Evolutionary conservation across 2,329 filamentous ascomycete species (phyloP), one percentile per base, ranked within the genome.

Genomic region (Colletotrichum tropicicola): DNA sequence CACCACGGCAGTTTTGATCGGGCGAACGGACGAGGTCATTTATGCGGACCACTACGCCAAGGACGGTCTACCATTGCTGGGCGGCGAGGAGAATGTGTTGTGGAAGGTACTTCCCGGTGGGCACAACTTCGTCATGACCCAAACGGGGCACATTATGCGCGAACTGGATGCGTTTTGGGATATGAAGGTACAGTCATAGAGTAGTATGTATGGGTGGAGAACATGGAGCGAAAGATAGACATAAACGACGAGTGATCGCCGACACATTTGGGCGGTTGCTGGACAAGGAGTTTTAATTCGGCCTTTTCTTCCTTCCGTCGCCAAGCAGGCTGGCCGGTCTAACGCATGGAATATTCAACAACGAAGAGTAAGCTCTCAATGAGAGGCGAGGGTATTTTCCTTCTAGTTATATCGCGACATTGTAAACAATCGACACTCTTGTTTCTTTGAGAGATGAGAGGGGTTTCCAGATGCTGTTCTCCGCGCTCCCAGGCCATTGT

Each of bases 51-150:
- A 84, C 52, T 88, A 87, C 69, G 74, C 75, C 49, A 72, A 74
- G 27, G 83, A 87, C 44, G 85, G 79, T 4, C 73, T 87, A 59
- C 82, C 83, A 19, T 74, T 88, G 17, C 70, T 86, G 41, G 85
- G 84, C 13, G 85, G 87, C 9, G 73, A 75, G 51, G 78, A 80
- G 0, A 79, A 79, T 13, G 80, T 88, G 6, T 74, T 77, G 43
- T 88, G 85, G 82, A 80, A 77, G 32, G 72, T 85, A 10, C 75
- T 89, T 1, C 80, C 82, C 0, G 86, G 85, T 2, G 83, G 81
- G 2, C 88, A 90, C 70, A 87, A 90, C 68, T 89, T 90, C 69
- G 86, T 88, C 15, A 88, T 89, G 78, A 87, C 86, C n/a, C 80
- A 85, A 63, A 72, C 79, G 0, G 70, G 74, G 6, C 72, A 77